Conservation (phyloP, 75 land plant genomes). For the Cryptomeria japonica region DNA sequence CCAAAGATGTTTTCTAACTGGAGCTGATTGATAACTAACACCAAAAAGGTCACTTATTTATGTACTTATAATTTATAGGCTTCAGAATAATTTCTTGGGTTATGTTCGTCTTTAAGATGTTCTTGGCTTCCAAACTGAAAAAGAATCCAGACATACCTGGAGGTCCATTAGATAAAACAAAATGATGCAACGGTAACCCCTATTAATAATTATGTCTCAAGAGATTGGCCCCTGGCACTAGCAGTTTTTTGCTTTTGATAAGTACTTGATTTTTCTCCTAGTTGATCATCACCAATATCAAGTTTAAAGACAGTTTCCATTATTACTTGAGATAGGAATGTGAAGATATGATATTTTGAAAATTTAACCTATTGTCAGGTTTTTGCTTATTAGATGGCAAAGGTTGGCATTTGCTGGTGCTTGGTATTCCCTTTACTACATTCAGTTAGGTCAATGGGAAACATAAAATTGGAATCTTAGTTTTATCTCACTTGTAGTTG, state of each 20-base stretch:
- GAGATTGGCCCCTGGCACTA: not conserved
- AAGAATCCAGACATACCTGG: not conserved
- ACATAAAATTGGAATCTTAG: not conserved
- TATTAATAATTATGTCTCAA: not conserved
- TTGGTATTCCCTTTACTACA: not conserved
- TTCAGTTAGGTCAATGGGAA: not conserved
- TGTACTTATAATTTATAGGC: not conserved
- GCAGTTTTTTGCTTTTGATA: not conserved
- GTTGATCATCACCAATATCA: too few relatives aligned
- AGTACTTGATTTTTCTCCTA: not conserved
- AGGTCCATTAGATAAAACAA: not conserved
- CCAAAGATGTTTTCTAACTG: not conserved
- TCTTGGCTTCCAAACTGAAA: not conserved
- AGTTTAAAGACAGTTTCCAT: not conserved
- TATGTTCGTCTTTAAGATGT: not conserved
- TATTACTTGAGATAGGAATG: not conserved
- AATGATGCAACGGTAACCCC: not conserved
- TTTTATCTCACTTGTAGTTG: too few relatives aligned
- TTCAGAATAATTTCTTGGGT: not conserved
- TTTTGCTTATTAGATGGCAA: not conserved
- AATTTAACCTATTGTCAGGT: not conserved
- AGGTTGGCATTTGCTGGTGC: not conserved
- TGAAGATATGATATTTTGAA: not conserved
- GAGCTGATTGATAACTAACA: not conserved
- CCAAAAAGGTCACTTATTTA: not conserved